Evolutionary conservation across 1,284 basidiomycete species (phyloP).

Genomic region (Leccinum subrobustum): DNA sequence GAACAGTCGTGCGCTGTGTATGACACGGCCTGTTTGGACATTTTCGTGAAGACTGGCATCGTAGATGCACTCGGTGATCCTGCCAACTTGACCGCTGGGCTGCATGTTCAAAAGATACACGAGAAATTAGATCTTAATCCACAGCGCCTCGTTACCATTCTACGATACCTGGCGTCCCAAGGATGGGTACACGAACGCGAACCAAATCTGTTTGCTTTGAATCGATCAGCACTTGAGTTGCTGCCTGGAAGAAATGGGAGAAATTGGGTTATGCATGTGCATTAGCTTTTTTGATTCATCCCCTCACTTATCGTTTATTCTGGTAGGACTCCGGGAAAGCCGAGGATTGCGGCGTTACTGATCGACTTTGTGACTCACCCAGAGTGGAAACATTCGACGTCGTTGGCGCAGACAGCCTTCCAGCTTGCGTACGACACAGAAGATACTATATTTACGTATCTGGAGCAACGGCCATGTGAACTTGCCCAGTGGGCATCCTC

Average conservation of each 20-base stretch:
- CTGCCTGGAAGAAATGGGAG: conserved; percentile 20
- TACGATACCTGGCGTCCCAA: no score
- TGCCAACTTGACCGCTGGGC: conserved; percentile 5
- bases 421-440: conserved; percentile 24
- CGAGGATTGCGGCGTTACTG: conserved; percentile 19
- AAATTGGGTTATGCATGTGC: conserved; percentile 20
- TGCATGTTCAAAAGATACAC: conserved; percentile 18
- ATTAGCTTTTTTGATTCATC: background rate
- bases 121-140: background rate
- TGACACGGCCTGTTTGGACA: conserved; percentile 26
- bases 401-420: conserved; percentile 23
- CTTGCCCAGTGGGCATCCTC: conserved; percentile 9
- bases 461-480: conserved; percentile 1
- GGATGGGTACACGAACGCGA: no score
- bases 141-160: no score
- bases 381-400: conserved; percentile 26
- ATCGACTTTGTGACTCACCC: conserved; percentile 22
- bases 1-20: conserved; percentile 21
- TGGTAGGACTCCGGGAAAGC: conserved; percentile 25
- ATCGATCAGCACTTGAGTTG: conserved; percentile 1
- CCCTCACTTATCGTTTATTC: background rate
- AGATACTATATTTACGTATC: conserved; percentile 19
- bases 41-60: conserved; percentile 24
- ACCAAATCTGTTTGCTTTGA: no score
- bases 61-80: conserved; percentile 21